phyloP scores from a whole-genome alignment of 345 rosid genomes.

The Carallia brachiata region DNA sequence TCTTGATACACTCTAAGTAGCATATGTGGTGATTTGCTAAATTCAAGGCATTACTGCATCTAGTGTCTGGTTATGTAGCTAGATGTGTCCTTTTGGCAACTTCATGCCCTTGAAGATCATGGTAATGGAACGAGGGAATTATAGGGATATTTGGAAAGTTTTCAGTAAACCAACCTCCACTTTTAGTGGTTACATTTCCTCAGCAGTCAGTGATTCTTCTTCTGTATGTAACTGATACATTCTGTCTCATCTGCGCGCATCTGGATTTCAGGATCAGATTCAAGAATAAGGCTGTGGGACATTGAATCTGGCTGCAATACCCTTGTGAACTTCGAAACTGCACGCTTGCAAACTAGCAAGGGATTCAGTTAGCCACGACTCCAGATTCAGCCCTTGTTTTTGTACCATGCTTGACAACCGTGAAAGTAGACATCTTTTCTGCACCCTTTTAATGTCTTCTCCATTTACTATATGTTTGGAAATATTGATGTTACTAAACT shows the following conservation, averaged over 20 bases:
- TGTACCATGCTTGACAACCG: constrained; percentile 83
- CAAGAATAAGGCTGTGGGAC: constrained; percentile 94
- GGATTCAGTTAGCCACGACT: constrained; percentile 61
- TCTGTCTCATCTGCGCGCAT: constrained; percentile 16
- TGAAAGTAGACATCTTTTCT: constrained; percentile 48
- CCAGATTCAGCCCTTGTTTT: constrained; percentile 68
- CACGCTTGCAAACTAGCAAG: constrained; percentile 73
- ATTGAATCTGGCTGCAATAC: constrained; percentile 87
- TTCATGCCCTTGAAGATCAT: no score
- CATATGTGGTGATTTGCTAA: no score
- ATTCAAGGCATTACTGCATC: no score
- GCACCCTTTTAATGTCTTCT: constrained; percentile 1
- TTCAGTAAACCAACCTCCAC: no score
- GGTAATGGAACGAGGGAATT: no score
- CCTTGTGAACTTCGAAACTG: constrained; percentile 86
- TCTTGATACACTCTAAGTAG: no score
- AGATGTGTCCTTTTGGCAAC: no score
- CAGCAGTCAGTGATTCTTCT: not conserved
- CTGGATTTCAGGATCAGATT: constrained; percentile 74
- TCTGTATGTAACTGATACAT: not conserved
- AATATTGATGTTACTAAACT: constrained; percentile 4
- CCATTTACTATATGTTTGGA: not conserved
- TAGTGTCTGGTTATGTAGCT: no score
- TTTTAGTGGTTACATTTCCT: not conserved
- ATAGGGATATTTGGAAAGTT: no score